phyloP scores from a whole-genome alignment of 2,329 filamentous ascomycete species.

The Penicillium capsulatum region DNA sequence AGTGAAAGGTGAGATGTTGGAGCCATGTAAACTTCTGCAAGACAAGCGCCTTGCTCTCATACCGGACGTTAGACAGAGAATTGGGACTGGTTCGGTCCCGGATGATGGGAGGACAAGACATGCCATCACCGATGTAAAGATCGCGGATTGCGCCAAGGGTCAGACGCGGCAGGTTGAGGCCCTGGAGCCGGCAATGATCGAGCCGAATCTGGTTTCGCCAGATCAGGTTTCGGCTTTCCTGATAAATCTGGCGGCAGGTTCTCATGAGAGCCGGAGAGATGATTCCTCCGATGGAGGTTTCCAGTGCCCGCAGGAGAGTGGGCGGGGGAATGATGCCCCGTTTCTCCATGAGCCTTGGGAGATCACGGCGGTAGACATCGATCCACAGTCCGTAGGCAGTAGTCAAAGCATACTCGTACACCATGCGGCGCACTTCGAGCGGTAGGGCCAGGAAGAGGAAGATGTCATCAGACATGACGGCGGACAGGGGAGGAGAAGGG shows the following conservation, averaged over 20 bases:
- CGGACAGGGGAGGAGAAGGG: background rate
- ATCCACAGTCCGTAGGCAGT: background rate
- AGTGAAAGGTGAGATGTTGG: background rate
- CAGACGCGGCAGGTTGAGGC: background rate
- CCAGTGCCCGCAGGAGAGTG: too few species aligned
- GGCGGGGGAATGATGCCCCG: background rate
- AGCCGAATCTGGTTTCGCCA: background rate
- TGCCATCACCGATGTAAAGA: too few species aligned
- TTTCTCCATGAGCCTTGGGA: background rate
- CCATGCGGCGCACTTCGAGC: background rate
- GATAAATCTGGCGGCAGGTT: slow-evolving; percentile 1
- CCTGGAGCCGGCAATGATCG: background rate
- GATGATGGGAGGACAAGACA: too few species aligned
- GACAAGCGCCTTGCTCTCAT: too few species aligned
- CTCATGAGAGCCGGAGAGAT: slow-evolving; percentile 1
- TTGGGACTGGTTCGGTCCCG: too few species aligned
- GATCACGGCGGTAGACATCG: background rate
- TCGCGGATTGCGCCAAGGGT: background rate
- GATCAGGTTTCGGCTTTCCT: background rate
- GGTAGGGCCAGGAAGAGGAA: slow-evolving; percentile 2
- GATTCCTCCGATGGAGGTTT: background rate
- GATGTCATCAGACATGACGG: background rate
- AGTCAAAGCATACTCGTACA: slow-evolving; percentile 1
- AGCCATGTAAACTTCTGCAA: background rate
- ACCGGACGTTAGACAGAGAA: too few species aligned